Percentiles rank a stretch among this genome's conserved stretches.
Evolutionary conservation across 441 rosid genomes (phyloP).

Genomic region (Isatis lusitanica): DNA sequence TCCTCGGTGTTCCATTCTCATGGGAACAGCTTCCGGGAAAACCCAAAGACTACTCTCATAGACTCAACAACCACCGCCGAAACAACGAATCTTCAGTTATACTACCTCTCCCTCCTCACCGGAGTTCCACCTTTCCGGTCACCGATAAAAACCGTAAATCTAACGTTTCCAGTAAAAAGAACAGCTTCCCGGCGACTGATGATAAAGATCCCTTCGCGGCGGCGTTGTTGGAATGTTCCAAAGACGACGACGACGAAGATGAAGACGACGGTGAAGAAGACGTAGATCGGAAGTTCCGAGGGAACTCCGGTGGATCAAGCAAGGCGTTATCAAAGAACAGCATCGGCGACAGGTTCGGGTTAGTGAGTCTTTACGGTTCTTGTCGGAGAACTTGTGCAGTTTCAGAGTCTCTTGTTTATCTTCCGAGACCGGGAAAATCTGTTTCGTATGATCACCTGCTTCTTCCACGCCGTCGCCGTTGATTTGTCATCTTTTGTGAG

Average conservation of each 20-base stretch:
- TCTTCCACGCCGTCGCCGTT: conserved; percentile 41
- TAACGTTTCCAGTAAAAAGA: conserved; percentile 25
- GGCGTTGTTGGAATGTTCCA: conserved; percentile 75
- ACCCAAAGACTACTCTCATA: conserved; percentile 54
- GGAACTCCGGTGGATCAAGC: conserved; percentile 33
- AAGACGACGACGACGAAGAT: conserved; percentile 58
- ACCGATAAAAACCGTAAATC: conserved; percentile 28
- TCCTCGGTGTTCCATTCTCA: conserved; percentile 80
- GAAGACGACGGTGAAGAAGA: background rate
- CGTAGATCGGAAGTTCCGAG: conserved; percentile 25
- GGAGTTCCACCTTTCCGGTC: conserved; percentile 29
- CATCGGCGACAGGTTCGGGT: conserved; percentile 62
- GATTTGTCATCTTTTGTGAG: conserved; percentile 11
- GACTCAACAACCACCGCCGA: conserved; percentile 26
- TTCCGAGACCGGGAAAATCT: conserved; percentile 51
- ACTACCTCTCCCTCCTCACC: conserved; percentile 74
- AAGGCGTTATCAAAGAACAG: conserved; percentile 43
- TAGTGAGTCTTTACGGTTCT: conserved; percentile 56
- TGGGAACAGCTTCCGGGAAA: conserved; percentile 91
- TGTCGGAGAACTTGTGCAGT: conserved; percentile 68
- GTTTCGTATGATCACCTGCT: conserved; percentile 43
- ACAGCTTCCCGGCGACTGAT: conserved; percentile 14
- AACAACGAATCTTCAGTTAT: conserved; percentile 40
- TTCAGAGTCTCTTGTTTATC: conserved; percentile 64
- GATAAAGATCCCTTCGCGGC: conserved; percentile 68